Evolutionary conservation across 2,329 filamentous ascomycete species (phyloP), one percentile per base, ranked within the genome.

Genomic region (Verticillium longisporum): DNA sequence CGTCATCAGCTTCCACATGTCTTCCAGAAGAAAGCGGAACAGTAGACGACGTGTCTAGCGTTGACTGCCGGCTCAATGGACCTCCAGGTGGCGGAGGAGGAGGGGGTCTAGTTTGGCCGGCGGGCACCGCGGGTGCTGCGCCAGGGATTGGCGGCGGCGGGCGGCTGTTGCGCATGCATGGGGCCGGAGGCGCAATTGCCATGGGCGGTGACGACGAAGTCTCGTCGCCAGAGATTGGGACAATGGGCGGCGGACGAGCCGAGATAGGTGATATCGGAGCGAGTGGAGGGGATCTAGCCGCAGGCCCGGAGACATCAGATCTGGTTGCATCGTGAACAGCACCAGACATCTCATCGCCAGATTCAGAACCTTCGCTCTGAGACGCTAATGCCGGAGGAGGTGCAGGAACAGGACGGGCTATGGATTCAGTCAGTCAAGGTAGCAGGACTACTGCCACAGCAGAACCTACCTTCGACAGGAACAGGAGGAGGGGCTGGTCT

Each of bases 271-370:
- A 64, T 33, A 63, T 60, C 4, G 66, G 64, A 14, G 76, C 70
- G 33, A 79, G 71, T 2, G 81, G 79, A 15, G 80, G 79, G 11
- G 67, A 64, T 15, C 68, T 63, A 10, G 63, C 26, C 7, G 54
- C 58, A n/a, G 41, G 34, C 31, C 58, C 60, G 15, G 61, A 58
- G n/a, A 37, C 38, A 32, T 37, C 50, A 11, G 53, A 37, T 54
- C 54, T 61, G 14, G 56, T 58, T 9, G 56, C 64, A 4, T 64
- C 62, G 14, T 45, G 56, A 15, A 56, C 59, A 32, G 75, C 74
- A 59, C 79, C 78, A 9, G 89, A 92, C 68, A 92, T 78, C 73
- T 97, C 94, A 72, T 97, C 93, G 68, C 96, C 93, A 54, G 93
- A 95, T 71, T 90, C 91, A 1, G 92, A 96, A 34, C 92, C 92